Evolutionary conservation across 768 basidiomycete genomes (phyloP).

Genomic region (Macrocybe gigantea): DNA sequence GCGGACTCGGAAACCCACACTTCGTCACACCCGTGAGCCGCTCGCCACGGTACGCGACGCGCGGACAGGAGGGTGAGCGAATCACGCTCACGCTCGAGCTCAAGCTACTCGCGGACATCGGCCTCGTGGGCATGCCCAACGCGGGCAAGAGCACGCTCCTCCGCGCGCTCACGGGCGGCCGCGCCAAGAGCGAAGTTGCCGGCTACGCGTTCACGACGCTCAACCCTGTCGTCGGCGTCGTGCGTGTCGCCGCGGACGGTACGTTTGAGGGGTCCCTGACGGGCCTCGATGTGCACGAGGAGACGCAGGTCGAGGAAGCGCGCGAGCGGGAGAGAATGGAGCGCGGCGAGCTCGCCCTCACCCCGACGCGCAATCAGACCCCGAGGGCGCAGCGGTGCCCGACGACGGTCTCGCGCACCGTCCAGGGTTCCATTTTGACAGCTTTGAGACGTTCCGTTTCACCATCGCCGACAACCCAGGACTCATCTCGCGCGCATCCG

Average conservation of each 20-base stretch:
- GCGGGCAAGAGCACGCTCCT: conserved; percentile 91
- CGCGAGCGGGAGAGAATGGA: conserved; percentile 39
- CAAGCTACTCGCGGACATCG: conserved; percentile 92
- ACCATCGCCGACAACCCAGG: conserved; percentile 98
- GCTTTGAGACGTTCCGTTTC: conserved; percentile 78
- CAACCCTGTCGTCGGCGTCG: conserved; percentile 90
- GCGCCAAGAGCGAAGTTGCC: conserved; percentile 81
- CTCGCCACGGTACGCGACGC: conserved; percentile 83
- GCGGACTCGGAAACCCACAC: conserved; percentile 87
- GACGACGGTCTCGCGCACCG: conserved; percentile 9
- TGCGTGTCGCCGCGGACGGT: conserved; percentile 77
- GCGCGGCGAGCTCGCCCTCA: conserved; percentile 45
- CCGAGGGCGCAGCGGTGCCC: conserved; percentile 15
- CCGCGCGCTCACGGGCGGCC: conserved; percentile 81
- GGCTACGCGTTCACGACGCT: conserved; percentile 93
- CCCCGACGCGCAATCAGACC: conserved; percentile 45
- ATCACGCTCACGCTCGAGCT: conserved; percentile 86
- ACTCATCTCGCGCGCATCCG: conserved; percentile 75
- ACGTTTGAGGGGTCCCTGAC: conserved; percentile 59
- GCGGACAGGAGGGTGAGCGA: conserved; percentile 69
- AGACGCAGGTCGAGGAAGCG: conserved; percentile 53
- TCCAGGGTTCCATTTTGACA: conserved; percentile 49
- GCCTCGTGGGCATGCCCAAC: conserved; percentile 94
- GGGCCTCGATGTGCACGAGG: conserved; percentile 52
- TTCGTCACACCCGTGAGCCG: conserved; percentile 66